phyloP scores from a whole-genome alignment of 192 early-diverging fungal genomes.

The Coemansia sp. region DNA sequence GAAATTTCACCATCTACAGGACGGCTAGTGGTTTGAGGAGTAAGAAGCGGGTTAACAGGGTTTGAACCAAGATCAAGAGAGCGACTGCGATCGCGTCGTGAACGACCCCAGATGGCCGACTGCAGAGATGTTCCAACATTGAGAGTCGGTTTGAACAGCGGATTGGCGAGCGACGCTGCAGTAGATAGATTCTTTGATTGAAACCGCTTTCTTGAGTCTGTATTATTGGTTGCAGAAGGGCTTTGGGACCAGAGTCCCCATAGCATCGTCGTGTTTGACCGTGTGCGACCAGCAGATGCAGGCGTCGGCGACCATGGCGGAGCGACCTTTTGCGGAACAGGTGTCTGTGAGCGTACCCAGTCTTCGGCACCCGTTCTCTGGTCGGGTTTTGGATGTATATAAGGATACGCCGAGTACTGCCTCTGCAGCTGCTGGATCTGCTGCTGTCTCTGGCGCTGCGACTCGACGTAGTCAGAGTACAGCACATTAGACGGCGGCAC shows the following conservation, averaged over 20 bases:
- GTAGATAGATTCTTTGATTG: no score
- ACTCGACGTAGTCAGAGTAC: slow-evolving; percentile 34
- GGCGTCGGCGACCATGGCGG: slow-evolving; percentile 1
- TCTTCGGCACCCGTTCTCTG: background rate
- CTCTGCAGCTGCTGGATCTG: background rate
- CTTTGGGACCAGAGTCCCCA: slow-evolving; percentile 7
- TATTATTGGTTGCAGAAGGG: background rate
- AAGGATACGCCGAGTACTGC: background rate
- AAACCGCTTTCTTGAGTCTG: background rate
- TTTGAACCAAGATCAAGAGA: no score
- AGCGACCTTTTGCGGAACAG: slow-evolving; percentile 5
- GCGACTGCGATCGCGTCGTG: no score
- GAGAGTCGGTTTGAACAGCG: no score
- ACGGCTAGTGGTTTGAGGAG: background rate
- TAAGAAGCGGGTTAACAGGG: no score
- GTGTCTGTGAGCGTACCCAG: slow-evolving; percentile 20
- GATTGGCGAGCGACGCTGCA: no score
- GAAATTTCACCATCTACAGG: background rate
- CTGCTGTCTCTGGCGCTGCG: slow-evolving; percentile 3
- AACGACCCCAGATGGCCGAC: no score
- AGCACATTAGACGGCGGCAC: slow-evolving; percentile 36
- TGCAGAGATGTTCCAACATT: no score
- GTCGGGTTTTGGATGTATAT: background rate
- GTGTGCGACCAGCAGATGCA: background rate
- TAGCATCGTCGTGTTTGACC: slow-evolving; percentile 10